Conservation (phyloP, 805 yeast species). For the Pichia gijzeniarum region DNA sequence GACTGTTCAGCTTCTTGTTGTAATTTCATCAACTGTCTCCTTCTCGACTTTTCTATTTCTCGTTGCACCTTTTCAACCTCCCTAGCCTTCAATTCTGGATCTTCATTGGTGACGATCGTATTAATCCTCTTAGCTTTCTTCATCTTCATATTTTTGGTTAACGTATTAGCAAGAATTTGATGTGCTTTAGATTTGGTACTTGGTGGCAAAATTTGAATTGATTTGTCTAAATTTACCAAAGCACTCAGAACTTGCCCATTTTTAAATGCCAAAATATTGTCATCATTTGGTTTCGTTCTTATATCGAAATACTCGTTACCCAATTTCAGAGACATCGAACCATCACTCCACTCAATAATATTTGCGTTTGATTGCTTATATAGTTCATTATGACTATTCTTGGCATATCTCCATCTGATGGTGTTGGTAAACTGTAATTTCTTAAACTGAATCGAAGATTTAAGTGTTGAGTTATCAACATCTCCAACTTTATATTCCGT, state of each 20-base stretch:
- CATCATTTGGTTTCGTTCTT: constrained; percentile 54
- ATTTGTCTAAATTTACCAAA: constrained; percentile 55
- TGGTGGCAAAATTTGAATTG: constrained; percentile 78
- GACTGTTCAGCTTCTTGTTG: constrained; percentile 52
- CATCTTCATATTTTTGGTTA: constrained; percentile 41
- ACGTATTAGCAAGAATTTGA: constrained; percentile 66
- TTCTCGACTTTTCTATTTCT: constrained; percentile 55
- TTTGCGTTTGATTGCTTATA: constrained; percentile 85
- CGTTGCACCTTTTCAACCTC: constrained; percentile 62
- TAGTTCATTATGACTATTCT: constrained; percentile 63
- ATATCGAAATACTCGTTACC: constrained; percentile 88
- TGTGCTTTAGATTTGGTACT: constrained; percentile 86
- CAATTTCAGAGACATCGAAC: constrained; percentile 73
- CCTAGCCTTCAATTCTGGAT: constrained; percentile 65
- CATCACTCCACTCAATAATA: constrained; percentile 92
- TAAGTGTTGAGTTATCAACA: constrained; percentile 40
- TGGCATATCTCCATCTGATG: constrained; percentile 88
- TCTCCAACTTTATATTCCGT: constrained; percentile 20
- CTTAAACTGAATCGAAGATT: constrained; percentile 37
- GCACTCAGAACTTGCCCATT: constrained; percentile 61
- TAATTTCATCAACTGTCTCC: constrained; percentile 50
- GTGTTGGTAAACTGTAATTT: constrained; percentile 47
- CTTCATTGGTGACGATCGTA: constrained; percentile 47
- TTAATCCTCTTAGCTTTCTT: constrained; percentile 42
- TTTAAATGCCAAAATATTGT: constrained; percentile 68